Conservation (phyloP, 2,329 filamentous ascomycete species). For the Catunica adiposa region DNA sequence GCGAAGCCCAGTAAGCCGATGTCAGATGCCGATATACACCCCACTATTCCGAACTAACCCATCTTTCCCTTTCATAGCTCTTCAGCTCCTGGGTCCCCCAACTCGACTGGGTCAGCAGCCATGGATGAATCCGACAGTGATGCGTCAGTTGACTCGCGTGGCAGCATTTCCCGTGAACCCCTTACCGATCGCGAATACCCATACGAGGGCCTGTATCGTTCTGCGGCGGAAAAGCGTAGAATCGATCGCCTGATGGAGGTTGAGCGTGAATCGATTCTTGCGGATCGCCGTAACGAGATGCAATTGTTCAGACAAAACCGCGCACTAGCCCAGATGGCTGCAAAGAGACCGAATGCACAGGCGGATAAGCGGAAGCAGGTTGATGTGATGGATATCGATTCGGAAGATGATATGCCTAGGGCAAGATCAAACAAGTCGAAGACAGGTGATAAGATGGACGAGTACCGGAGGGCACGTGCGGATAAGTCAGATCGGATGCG, state of each 20-base stretch:
- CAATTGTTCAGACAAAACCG: constrained; percentile 69
- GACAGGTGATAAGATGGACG: constrained; percentile 29
- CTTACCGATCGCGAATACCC: constrained; percentile 52
- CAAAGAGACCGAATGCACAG: constrained; percentile 45
- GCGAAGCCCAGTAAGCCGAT: constrained; percentile 39
- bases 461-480: constrained; percentile 41
- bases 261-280: constrained; percentile 76
- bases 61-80: constrained; percentile 35
- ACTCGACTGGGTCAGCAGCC: constrained; percentile 64
- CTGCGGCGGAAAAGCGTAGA: constrained; percentile 53
- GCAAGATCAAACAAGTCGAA: constrained; percentile 23
- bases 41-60: background rate
- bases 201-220: constrained; percentile 71
- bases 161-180: constrained; percentile 24
- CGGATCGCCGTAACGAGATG: constrained; percentile 69
- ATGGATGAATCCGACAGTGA: constrained; percentile 78
- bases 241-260: constrained; percentile 83
- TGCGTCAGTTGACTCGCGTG: constrained; percentile 31
- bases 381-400: constrained; percentile 60
- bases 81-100: constrained; percentile 49
- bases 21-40: background rate
- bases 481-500: constrained; percentile 49
- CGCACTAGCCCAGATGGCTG: constrained; percentile 62
- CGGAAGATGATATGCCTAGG: constrained; percentile 43
- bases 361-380: constrained; percentile 53